Percentiles rank a stretch among this genome's conserved stretches.
phyloP scores from a whole-genome alignment of 352 stramenopile species.

The Globisporangium heterothallicum region DNA sequence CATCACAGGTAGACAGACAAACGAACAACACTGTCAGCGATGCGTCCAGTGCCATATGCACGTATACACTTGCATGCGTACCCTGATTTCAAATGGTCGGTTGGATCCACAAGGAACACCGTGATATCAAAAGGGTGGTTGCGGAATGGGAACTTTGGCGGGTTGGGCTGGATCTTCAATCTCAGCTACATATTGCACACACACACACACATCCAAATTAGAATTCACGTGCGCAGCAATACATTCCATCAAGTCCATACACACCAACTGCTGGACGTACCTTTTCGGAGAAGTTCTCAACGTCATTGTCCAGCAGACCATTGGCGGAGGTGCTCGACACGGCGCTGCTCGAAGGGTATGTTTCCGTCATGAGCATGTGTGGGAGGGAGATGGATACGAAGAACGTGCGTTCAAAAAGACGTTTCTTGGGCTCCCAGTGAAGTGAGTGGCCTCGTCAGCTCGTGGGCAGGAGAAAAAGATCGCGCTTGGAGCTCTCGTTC shows the following conservation, averaged over 20 bases:
- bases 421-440: not conserved
- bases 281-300: slow-evolving; percentile 50
- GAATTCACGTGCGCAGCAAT: not conserved
- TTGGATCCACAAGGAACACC: slow-evolving; percentile 79
- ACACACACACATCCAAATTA: not conserved
- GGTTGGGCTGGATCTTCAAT: slow-evolving; percentile 81
- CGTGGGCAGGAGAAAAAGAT: not conserved
- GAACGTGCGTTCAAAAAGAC: not conserved
- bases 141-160: slow-evolving; percentile 83
- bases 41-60: not conserved
- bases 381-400: slow-evolving; percentile 3
- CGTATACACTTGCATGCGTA: slow-evolving; percentile 9
- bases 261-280: too few relatives aligned
- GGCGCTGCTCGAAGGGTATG: slow-evolving; percentile 28
- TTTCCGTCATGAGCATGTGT: slow-evolving; percentile 63
- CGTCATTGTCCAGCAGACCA: slow-evolving; percentile 35
- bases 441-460: too few relatives aligned
- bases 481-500: not conserved
- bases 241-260: too few relatives aligned
- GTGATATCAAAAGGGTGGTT: slow-evolving; percentile 84
- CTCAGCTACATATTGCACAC: slow-evolving; percentile 28
- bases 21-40: slow-evolving; percentile 2
- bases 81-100: slow-evolving; percentile 76
- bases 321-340: slow-evolving; percentile 17
- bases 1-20: not conserved